These are phyloP conservation scores for Tubosaeta sp. DNA, from an alignment of 768 basidiomycete species.

Conservation along the genomic window DNA sequence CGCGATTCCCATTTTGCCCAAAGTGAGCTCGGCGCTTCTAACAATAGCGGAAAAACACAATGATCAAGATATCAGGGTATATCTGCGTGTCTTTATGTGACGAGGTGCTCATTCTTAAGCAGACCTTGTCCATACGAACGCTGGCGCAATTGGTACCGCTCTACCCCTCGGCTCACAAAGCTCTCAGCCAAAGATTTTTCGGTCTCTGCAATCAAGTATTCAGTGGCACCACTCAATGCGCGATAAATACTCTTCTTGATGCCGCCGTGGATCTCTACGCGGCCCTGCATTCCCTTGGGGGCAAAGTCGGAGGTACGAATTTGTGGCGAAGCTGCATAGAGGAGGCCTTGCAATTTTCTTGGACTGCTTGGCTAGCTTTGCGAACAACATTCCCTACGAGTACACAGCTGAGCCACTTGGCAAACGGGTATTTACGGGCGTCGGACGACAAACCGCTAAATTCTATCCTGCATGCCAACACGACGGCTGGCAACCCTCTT, in stretches of 20 bases:
- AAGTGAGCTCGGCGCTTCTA: conserved; percentile 59
- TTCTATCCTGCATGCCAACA: conserved; percentile 10
- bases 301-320: conserved; percentile 69
- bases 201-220: conserved; percentile 53
- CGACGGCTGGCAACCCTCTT: conserved; percentile 42
- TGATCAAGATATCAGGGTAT: conserved; percentile 55
- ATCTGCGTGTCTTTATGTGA: background rate
- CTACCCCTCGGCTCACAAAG: conserved; percentile 65
- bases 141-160: conserved; percentile 53
- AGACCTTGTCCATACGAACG: conserved; percentile 45
- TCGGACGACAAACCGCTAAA: conserved; percentile 9
- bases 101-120: conserved; percentile 14
- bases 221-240: conserved; percentile 43
- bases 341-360: conserved; percentile 62
- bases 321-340: conserved; percentile 76
- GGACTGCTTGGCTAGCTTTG: conserved; percentile 54
- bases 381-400: conserved; percentile 52
- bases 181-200: conserved; percentile 49
- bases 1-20: conserved; percentile 64
- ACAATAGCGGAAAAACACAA: conserved; percentile 48
- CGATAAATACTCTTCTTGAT: conserved; percentile 36
- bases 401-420: conserved; percentile 28
- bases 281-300: conserved; percentile 65
- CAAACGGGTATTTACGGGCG: conserved; percentile 1
- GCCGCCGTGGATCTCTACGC: conserved; percentile 58